Evolutionary conservation across 768 basidiomycete genomes (phyloP), one percentile per base, ranked within the genome.

Genomic region (Cystoderma amianthinum): DNA sequence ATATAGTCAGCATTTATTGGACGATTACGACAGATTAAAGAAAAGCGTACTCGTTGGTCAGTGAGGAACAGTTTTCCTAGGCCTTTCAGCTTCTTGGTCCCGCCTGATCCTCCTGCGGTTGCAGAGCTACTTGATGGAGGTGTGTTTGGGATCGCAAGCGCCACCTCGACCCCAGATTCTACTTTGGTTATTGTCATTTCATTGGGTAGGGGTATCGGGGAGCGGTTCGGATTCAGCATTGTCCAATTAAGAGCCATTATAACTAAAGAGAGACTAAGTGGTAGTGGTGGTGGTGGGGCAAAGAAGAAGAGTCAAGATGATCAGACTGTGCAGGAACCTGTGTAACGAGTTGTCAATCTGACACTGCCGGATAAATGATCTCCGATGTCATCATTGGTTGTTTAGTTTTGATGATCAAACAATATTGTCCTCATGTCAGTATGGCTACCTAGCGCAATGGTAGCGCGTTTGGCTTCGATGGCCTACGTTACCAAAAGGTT

Each of bases 391-490:
- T n/a, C n/a, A n/a, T n/a, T n/a, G n/a, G n/a, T n/a, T n/a, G n/a
- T n/a, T n/a, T 28, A 28, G 25, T 28, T n/a, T 28, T 28, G 25
- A 28, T 28, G 25, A 28, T 28, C 25, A n/a, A n/a, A 28, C 25
- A 28, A 28, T 7, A 7, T 28, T 28, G 25, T n/a, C 25, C 34
- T 15, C 34, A 7, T 9, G 17, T 17, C 18, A 15, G 9, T 9
- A 36, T 19, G 80, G 78, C 76, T 80, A 77, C 82, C 81, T 87
- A 68, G 84, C 85, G 82, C 85, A 86, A 87, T 86, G 85, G 85
- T 85, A 87, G 85, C 85, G 85, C 85, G 83, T 87, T 85, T 87
- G 84, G 84, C 84, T 87, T 87, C 85, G 83, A 85, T 74, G 38
- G 78, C 78, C 66, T 50, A 64, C 63, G 76, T 67, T 48, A 88